Conservation (phyloP, 495 filamentous ascomycete genomes). For the Arthonia radiata region DNA sequence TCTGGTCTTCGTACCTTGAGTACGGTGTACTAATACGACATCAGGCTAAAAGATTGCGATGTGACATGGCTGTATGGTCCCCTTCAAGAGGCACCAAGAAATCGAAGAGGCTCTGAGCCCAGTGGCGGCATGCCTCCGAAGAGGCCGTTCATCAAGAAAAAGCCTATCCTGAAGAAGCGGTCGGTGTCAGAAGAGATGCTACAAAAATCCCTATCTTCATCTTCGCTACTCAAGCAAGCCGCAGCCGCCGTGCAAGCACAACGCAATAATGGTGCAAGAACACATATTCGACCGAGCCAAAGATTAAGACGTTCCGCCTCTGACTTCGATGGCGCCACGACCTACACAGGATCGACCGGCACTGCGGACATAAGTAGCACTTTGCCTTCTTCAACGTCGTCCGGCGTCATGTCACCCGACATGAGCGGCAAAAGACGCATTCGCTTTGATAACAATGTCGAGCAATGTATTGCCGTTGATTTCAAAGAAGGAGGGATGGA, state of each 20-base stretch:
- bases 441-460: conserved; percentile 86
- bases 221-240: conserved; percentile 80
- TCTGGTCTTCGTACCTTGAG: conserved; percentile 1
- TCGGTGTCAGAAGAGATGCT: conserved; percentile 91
- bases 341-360: conserved; percentile 24
- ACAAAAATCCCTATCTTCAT: conserved; percentile 69
- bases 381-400: conserved; percentile 31
- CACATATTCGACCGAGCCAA: conserved; percentile 11
- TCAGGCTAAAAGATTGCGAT: conserved; percentile 87
- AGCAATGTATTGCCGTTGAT: conserved; percentile 88
- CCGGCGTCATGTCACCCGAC: conserved; percentile 40
- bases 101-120: conserved; percentile 22
- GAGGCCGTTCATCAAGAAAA: conserved; percentile 59
- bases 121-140: conserved; percentile 43
- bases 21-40: conserved; percentile 1
- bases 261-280: conserved; percentile 9
- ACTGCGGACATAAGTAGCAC: conserved; percentile 28
- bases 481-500: conserved; percentile 49
- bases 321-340: conserved; percentile 28
- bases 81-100: conserved; percentile 34
- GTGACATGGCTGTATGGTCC: conserved; percentile 97
- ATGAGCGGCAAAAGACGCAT: conserved; percentile 53
- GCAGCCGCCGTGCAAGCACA: conserved; percentile 82
- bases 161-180: conserved; percentile 90
- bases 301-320: conserved; percentile 31